Base-by-base conservation (phyloP, 352 stramenopile species). In the Phytopythium chamaehyphon region DNA sequence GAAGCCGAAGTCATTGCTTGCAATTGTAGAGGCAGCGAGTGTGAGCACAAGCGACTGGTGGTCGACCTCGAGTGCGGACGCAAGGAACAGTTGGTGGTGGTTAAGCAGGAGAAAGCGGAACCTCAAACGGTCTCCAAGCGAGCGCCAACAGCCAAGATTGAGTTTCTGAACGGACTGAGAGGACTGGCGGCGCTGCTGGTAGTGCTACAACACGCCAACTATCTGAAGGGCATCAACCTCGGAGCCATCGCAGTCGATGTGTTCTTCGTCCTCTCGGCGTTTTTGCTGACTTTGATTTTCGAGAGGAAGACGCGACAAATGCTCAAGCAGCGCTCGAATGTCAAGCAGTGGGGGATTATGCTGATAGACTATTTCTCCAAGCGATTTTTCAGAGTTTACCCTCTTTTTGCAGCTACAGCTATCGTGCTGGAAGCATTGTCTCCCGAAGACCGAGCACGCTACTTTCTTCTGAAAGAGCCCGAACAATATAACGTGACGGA, bases 351-450 rank as follows among this genome's bases (percentile, higher is more conserved):
- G 61, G 35, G 40, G 14, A 57, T 65, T 28, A 48, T 51, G 18
- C 47, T 71, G 7, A 15, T 33, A 12, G 70, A 82, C 59, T 81
- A 84, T 50, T 69, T 75, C 43, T 61, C 50, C 22, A 79, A 79
- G 40, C 73, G 70, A 0, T 75, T 84, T 43, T 71, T 84, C 15
- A 69, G 70, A 31, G 73, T 83, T 4, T 84, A 84, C 43, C 73
- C 73, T 47, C 52, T 84, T 11, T 84, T 84, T 35, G 54, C 52
- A n/a, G 63, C 66, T 23, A 53, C 62, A 15, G 70, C 68, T 8
- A 43, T 68, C 23, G 35, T 73, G 8, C 37, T 78, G 12, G 62
- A 48, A 9, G 28, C 15, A n/a, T 70, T 14, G 43, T 83, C n/a
- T 63, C 74, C 7, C 53, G 52, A 19, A 60, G 45, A 60, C 37